Evolutionary conservation across 2,329 filamentous ascomycete species (phyloP), one percentile per base, ranked within the genome.

Genomic region (Rosellinia necatrix): DNA sequence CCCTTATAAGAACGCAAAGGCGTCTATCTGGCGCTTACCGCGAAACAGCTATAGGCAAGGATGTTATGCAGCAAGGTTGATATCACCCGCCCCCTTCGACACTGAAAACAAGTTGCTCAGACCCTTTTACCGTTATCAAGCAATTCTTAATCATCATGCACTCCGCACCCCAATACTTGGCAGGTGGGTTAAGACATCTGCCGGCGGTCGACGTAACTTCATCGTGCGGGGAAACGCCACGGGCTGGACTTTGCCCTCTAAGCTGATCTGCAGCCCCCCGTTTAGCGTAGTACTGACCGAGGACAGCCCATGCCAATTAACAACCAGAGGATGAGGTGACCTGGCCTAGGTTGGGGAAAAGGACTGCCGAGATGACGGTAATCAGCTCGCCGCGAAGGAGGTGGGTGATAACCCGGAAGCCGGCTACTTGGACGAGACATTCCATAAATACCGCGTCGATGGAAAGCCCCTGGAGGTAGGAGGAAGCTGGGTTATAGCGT

Each of bases 211-310:
- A 60, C 46, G 56, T 29, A 49, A 56, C 56, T 42, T 52, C 34
- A 19, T 6, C 19, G 53, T 59, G 58, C 58, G 58, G 58, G 58
- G 58, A 53, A 60, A 57, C 32, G 24, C 24, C 27, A 37, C n/a
- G 42, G 29, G 25, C 48, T 42, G 22, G 35, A 27, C 13, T 49
- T 9, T 29, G 22, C 13, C 13, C 15, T 40, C 32, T 17, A 19
- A 53, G 52, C 53, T 50, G 43, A 49, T 29, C 25, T 29, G 34
- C 27, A 48, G 37, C 46, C 53, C 49, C n/a, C 40, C 15, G 7
- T 56, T 51, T 22, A 48, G 42, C 8, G 35, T 49, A 56, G 19
- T 27, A 49, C 56, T 48, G 27, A 17, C 41, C 24, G 51, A 8
- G 25, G 13, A 9, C 10, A 10, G n/a, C 34, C 24, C 35, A 9